phyloP scores from a whole-genome alignment of 305 asterid species.

The Fraxinus platypoda region DNA sequence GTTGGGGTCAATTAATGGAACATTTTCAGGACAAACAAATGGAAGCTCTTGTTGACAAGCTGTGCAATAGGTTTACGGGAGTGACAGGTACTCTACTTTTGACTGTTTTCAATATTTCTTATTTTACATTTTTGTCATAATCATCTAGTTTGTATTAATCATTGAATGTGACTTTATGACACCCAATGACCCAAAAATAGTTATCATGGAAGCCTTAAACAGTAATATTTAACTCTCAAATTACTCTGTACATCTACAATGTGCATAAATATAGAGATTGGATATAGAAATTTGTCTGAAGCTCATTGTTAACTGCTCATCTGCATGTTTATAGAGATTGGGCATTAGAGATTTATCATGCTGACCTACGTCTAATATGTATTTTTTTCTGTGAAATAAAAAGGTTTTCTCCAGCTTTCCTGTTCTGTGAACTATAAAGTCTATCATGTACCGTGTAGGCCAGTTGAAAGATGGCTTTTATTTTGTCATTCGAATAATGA shows the following conservation, averaged over 20 bases:
- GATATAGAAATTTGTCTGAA: neutral
- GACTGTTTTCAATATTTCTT: neutral
- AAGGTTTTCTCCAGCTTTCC: neutral
- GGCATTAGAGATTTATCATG: neutral
- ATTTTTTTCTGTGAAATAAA: neutral
- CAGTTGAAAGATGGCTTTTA: neutral
- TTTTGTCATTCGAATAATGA: neutral
- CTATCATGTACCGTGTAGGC: neutral
- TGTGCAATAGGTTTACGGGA: constrained; percentile 85
- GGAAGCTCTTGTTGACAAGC: constrained; percentile 95
- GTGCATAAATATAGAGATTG: neutral
- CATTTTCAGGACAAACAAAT: constrained; percentile 85
- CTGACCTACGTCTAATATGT: neutral
- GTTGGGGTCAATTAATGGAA: constrained; percentile 18
- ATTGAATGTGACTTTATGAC: constrained; percentile 1
- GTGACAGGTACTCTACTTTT: constrained; percentile 59
- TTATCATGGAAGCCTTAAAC: neutral
- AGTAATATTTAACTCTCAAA: neutral
- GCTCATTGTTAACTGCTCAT: neutral
- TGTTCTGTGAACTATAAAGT: neutral
- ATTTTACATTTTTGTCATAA: neutral
- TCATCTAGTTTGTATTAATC: constrained; percentile 10
- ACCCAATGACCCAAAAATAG: neutral
- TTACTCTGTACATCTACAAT: neutral
- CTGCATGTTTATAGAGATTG: neutral